Evolutionary conservation across 169 alveolate species (phyloP).

Genomic region (Cryptosporidium meleagridis): DNA sequence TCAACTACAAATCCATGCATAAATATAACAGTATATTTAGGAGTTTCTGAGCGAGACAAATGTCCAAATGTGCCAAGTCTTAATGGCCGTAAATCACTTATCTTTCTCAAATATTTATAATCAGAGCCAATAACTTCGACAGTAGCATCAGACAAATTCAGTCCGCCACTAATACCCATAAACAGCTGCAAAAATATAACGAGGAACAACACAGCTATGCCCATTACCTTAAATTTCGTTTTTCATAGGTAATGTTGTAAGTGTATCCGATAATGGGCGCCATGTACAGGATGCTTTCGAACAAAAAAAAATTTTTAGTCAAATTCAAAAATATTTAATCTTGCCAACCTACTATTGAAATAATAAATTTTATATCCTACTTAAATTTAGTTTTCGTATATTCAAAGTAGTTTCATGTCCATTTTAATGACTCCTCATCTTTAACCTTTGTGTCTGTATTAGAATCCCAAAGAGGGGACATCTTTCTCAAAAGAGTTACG

Average conservation of each 20-base stretch:
- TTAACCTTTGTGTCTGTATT: constrained; percentile 83
- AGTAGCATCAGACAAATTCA: not conserved
- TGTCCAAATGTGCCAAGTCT: constrained; percentile 46
- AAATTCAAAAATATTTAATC: not conserved
- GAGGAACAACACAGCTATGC: not conserved
- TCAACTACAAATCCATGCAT: constrained; percentile 52
- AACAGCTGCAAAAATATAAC: not conserved
- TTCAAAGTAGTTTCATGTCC: constrained; percentile 11
- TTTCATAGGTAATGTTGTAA: not conserved
- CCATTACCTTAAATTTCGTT: constrained; percentile 9
- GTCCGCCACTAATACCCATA: not conserved
- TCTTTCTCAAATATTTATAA: constrained; percentile 16
- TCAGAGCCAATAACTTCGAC: constrained; percentile 6
- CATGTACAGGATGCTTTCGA: not conserved
- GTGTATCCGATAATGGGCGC: constrained; percentile 31
- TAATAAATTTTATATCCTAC: not conserved
- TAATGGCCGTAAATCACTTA: constrained; percentile 23
- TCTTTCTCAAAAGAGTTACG: constrained; percentile 86
- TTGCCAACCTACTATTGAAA: not conserved
- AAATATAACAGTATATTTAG: constrained; percentile 60
- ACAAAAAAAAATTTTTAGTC: not conserved
- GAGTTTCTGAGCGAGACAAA: constrained; percentile 33
- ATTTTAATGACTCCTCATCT: constrained; percentile 71
- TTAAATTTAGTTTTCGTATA: not conserved
- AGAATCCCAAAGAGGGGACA: constrained; percentile 94